Evolutionary conservation across 202 grass and related monocot species (phyloP).

Genomic region (Tripidium arundinaceum): DNA sequence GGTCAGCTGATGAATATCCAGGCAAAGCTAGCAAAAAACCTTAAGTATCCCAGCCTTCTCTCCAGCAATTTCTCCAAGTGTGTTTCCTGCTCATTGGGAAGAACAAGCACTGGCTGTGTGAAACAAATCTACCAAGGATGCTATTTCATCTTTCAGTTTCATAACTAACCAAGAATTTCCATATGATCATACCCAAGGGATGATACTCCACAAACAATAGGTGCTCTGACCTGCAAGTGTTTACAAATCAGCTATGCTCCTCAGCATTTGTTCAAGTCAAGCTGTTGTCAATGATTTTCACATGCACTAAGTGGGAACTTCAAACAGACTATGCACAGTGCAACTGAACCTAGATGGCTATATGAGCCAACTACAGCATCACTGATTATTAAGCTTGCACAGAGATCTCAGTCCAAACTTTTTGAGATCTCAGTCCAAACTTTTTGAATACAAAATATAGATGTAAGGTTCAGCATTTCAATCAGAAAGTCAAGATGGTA

Average conservation of each 20-base stretch:
- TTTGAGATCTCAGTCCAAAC: not conserved
- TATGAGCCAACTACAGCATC: conserved; percentile 5
- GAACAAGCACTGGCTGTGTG: not conserved
- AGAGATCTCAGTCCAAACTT: not conserved
- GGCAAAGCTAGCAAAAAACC: conserved; percentile 40
- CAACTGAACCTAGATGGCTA: conserved; percentile 4
- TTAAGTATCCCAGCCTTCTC: conserved; percentile 96
- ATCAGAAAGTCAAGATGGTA: conserved; percentile 7
- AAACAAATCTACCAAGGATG: conserved; percentile 19
- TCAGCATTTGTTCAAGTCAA: conserved; percentile 13
- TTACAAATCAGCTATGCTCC: conserved; percentile 1
- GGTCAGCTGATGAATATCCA: conserved; percentile 7
- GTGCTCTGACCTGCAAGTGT: conserved; percentile 69
- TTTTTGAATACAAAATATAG: not conserved
- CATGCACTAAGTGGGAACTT: not conserved
- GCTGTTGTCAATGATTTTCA: not conserved
- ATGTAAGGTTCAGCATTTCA: conserved; percentile 15
- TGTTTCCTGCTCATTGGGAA: conserved; percentile 64
- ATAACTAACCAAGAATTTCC: conserved; percentile 95
- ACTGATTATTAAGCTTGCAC: conserved; percentile 2
- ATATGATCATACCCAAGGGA: conserved; percentile 98
- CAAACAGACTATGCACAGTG: not conserved
- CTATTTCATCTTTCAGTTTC: conserved; percentile 32
- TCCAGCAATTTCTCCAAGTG: conserved; percentile 85
- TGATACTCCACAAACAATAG: conserved; percentile 93